Evolutionary conservation across 2,329 filamentous ascomycete species (phyloP).

Genomic region (Paracorniculantispora psalliotae): DNA sequence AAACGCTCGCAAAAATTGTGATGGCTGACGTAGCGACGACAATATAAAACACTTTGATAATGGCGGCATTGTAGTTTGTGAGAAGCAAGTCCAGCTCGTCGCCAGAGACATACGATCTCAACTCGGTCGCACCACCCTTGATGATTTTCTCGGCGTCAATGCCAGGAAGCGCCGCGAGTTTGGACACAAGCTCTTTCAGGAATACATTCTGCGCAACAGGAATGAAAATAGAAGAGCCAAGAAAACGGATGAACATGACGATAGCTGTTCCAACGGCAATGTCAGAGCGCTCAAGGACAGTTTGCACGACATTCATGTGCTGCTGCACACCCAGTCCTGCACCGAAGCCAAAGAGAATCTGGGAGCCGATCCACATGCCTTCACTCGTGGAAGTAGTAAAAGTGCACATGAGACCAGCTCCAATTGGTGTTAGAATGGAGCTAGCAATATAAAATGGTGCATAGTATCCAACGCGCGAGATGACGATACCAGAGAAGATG

Average conservation of each 20-base stretch:
- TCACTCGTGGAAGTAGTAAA: constrained; percentile 21
- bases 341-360: constrained; percentile 34
- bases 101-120: constrained; percentile 20
- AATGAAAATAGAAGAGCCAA: constrained; percentile 38
- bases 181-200: constrained; percentile 35
- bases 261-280: constrained; percentile 36
- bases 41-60: constrained; percentile 31
- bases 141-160: constrained; percentile 25
- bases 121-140: constrained; percentile 26
- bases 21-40: constrained; percentile 34
- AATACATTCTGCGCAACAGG: constrained; percentile 44
- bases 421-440: constrained; percentile 25
- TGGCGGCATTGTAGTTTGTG: constrained; percentile 35
- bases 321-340: constrained; percentile 36
- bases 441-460: constrained; percentile 28
- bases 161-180: constrained; percentile 28
- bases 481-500: constrained; percentile 23
- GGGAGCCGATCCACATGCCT: constrained; percentile 37
- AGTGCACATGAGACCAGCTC: constrained; percentile 34
- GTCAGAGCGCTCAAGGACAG: constrained; percentile 34
- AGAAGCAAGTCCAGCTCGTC: constrained; percentile 19
- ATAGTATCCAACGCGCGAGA: constrained; percentile 31
- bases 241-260: constrained; percentile 33
- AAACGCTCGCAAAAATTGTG: constrained; percentile 31
- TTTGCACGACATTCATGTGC: constrained; percentile 35